These are phyloP conservation scores for Heterotrichella gracilis DNA, from an alignment of 352 stramenopile species.

Conservation along the genomic window DNA sequence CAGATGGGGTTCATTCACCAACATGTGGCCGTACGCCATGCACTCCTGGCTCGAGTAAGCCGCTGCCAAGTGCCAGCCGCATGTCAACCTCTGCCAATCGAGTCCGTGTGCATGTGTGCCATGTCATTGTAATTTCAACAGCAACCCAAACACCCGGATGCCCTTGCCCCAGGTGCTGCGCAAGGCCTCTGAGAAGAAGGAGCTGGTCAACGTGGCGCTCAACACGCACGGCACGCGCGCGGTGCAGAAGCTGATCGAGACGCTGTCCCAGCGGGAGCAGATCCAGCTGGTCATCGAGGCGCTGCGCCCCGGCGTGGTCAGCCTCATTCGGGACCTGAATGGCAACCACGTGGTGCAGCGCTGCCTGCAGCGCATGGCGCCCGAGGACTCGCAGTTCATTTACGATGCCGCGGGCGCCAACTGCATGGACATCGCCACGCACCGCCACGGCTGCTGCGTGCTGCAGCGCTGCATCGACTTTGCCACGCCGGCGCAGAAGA, in stretches of 20 bases:
- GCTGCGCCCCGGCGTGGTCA: conserved; percentile 58
- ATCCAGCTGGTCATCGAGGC: conserved; percentile 60
- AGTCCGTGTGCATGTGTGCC: too few species aligned
- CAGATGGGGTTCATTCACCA: too few species aligned
- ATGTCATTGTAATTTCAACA: too few species aligned
- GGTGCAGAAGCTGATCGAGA: conserved; percentile 88
- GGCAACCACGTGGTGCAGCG: conserved; percentile 87
- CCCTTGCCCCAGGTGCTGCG: conserved; percentile 20
- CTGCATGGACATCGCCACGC: conserved; percentile 66
- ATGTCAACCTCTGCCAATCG: too few species aligned
- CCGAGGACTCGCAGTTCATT: too few species aligned
- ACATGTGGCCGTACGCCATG: too few species aligned
- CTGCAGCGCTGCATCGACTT: conserved; percentile 72
- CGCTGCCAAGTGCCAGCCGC: too few species aligned
- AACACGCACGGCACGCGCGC: conserved; percentile 85
- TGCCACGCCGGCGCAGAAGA: conserved; percentile 37
- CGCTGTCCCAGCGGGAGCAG: conserved; percentile 26
- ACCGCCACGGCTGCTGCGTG: conserved; percentile 80
- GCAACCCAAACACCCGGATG: too few species aligned
- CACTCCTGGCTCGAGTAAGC: too few species aligned
- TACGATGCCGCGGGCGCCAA: conserved; percentile 73
- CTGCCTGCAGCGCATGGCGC: conserved; percentile 62
- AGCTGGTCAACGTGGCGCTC: conserved; percentile 67
- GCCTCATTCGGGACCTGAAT: conserved; percentile 78
- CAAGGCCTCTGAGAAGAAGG: conserved; percentile 47